These are phyloP conservation scores for Ophiostoma populinum DNA, from an alignment of 2,329 filamentous ascomycete genomes.

Conservation along the genomic window DNA sequence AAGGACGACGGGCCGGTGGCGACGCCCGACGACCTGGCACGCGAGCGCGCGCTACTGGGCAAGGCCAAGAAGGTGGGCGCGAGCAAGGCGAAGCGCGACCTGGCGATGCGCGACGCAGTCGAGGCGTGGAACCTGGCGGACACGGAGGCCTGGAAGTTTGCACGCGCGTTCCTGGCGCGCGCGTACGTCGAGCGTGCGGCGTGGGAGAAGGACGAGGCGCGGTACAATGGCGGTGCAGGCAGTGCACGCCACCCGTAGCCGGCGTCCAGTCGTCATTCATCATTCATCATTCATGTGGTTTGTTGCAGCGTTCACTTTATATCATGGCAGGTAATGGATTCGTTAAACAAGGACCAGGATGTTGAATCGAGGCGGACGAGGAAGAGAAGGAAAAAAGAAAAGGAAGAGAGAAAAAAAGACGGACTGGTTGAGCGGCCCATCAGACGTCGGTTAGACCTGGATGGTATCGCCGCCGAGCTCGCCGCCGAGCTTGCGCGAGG, in stretches of 20 bases:
- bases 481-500: conserved; percentile 37
- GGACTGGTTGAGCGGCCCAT: background rate
- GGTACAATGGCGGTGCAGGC: conserved; percentile 45
- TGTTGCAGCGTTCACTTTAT: background rate
- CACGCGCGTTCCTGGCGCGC: conserved; percentile 48
- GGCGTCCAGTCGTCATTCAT: conserved; percentile 1
- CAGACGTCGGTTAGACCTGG: conserved; percentile 3
- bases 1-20: conserved; percentile 31
- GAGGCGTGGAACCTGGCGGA: conserved; percentile 56
- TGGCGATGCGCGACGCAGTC: conserved; percentile 33
- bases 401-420: background rate
- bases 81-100: conserved; percentile 25
- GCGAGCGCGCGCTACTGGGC: conserved; percentile 36
- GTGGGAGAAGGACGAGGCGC: conserved; percentile 55
- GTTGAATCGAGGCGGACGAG: conserved; percentile 10
- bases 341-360: background rate
- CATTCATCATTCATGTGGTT: background rate
- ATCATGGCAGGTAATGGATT: too few relatives aligned
- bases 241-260: conserved; percentile 15
- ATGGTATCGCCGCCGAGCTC: conserved; percentile 46
- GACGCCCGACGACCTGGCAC: conserved; percentile 31
- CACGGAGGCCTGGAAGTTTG: conserved; percentile 62
- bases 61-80: conserved; percentile 25
- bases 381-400: background rate
- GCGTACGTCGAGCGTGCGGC: conserved; percentile 42